Evolutionary conservation across 177 flowering plant species (phyloP), one percentile per base, ranked within the genome.

Genomic region (Vitis hybrid): DNA sequence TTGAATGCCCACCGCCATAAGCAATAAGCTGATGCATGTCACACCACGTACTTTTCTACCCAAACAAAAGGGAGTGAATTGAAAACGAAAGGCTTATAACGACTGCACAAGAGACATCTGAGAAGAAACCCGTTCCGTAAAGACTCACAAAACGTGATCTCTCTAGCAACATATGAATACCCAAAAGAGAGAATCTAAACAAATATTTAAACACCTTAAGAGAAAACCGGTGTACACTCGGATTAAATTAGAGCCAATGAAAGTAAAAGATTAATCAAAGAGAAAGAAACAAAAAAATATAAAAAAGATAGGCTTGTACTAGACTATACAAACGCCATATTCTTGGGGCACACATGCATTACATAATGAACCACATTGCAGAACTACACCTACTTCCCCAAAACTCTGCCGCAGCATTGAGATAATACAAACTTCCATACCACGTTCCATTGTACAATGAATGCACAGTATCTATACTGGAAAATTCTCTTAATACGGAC

Each of bases 261-360:
- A 10, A 47, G 15, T 19, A 38, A 38, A 49, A 18, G n/a, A 64
- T 49, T 28, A 17, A 20, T 28, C 13, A 18, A 17, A 19, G 14
- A 31, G 17, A 11, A 11, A 28, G 3, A 14, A 65, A 12, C 7
- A 2, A 65, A 38, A 38, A 38, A 5, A 28, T 28, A 28, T 28
- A 28, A 28, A 38, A 38, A 38, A 38, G 47, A 1, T 28, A 28
- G 56, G 60, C 59, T 15, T 28, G 2, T 3, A 31, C 49, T 58
- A 44, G 44, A 44, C 58, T 68, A 68, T 68, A 68, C 71, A 58
- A 68, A 38, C 53, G 28, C 52, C 33, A 59, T 33, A 38, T 31
- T 11, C 15, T 55, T 17, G 24, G 22, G 51, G 2, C 60, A 31
- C 47, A 24, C 28, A 67, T 15, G 19, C 18, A 31, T 14, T 11